Conservation (phyloP, 192 early-diverging fungal genomes). For the Glomus cerebriforme region DNA sequence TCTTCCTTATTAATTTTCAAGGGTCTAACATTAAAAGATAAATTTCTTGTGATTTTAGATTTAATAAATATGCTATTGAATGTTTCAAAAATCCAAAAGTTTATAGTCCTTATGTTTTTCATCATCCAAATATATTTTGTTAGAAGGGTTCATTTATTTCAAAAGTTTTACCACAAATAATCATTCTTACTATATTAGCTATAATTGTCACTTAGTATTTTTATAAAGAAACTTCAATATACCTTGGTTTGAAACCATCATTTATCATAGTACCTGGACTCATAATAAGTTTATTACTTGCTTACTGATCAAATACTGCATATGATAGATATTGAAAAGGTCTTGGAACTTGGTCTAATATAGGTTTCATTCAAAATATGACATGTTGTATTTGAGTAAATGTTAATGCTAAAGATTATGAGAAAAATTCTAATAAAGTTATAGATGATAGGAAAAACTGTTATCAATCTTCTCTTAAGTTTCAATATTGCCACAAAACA, state of each 20-base stretch:
- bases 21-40: too few relatives aligned
- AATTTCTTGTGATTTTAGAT: too few relatives aligned
- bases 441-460: conserved; percentile 36
- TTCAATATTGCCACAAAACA: conserved; percentile 82
- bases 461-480: conserved; percentile 78
- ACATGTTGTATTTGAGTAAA: conserved; percentile 77
- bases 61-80: neutral
- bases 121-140: neutral
- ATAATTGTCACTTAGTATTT: neutral
- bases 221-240: neutral
- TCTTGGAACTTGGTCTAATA: conserved; percentile 76
- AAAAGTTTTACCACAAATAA: neutral
- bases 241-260: neutral
- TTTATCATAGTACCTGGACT: conserved; percentile 6
- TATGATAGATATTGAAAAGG: conserved; percentile 81
- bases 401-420: conserved; percentile 25
- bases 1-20: too few relatives aligned
- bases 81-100: neutral
- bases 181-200: neutral
- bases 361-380: conserved; percentile 74
- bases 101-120: neutral
- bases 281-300: conserved; percentile 11
- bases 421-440: too few relatives aligned
- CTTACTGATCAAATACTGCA: conserved; percentile 27
- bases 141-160: conserved; percentile 12